Conservation (phyloP, 116 monocot species). For the Zostera marina region DNA sequence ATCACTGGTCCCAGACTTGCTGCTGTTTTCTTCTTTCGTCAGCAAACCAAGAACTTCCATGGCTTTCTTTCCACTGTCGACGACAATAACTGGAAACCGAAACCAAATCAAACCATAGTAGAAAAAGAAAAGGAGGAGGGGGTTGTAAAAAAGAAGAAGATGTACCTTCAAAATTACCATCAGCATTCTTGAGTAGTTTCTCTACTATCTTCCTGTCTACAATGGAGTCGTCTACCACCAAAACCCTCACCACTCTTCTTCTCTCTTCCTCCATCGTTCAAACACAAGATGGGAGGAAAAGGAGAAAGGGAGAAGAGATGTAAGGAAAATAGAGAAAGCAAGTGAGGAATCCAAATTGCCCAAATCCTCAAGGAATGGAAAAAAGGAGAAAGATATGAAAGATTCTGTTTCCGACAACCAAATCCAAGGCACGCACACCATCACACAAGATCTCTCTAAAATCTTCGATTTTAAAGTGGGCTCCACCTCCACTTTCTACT, state of each 20-base stretch:
- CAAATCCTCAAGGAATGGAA: conserved; percentile 1
- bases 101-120: not conserved
- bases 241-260: conserved; percentile 26
- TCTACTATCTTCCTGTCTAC: conserved; percentile 55
- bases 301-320: not conserved
- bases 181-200: conserved; percentile 32
- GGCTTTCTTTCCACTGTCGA: conserved; percentile 55
- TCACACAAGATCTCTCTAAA: conserved; percentile 3
- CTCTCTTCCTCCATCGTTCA: conserved; percentile 2
- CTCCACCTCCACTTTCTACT: not conserved
- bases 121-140: not conserved
- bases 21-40: not conserved
- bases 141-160: not conserved
- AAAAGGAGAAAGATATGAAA: conserved; percentile 5
- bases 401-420: conserved; percentile 11
- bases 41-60: conserved; percentile 45
- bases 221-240: conserved; percentile 65
- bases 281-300: not conserved
- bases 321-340: not conserved
- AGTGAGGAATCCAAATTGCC: not conserved
- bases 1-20: not conserved
- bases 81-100: conserved; percentile 24
- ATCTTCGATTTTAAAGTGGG: conserved; percentile 1
- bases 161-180: conserved; percentile 24
- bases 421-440: conserved; percentile 9